A percentile compares a stretch with the other conserved stretches of the same genome.
phyloP scores from a whole-genome alignment of 2,329 filamentous ascomycete species.

The Sarocladium kiliense region DNA sequence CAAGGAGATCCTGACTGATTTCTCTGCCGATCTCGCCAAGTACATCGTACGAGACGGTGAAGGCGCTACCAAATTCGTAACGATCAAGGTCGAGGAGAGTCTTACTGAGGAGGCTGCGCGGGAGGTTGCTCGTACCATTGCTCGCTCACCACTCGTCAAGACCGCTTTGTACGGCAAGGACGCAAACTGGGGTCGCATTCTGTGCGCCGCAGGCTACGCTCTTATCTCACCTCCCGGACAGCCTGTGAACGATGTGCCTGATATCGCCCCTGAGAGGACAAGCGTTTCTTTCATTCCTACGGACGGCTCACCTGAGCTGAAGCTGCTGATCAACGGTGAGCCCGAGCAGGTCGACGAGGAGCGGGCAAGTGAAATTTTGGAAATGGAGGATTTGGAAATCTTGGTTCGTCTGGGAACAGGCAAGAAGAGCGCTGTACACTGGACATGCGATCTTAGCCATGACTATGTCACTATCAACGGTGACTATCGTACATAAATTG shows the following conservation, averaged over 20 bases:
- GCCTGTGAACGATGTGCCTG: constrained; percentile 53
- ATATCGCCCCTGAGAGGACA: constrained; percentile 64
- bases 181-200: constrained; percentile 96
- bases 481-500: constrained; percentile 55
- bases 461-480: constrained; percentile 70
- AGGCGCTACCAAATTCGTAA: constrained; percentile 97
- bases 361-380: constrained; percentile 71
- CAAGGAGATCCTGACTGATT: constrained; percentile 64
- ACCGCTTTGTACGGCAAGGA: constrained; percentile 95
- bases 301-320: constrained; percentile 72
- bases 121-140: constrained; percentile 80
- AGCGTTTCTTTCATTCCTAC: constrained; percentile 74
- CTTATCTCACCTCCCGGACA: constrained; percentile 54
- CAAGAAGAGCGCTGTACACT: constrained; percentile 65
- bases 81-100: constrained; percentile 75
- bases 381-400: constrained; percentile 75
- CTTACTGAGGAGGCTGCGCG: constrained; percentile 65
- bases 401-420: constrained; percentile 67
- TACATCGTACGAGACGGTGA: constrained; percentile 94
- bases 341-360: constrained; percentile 74
- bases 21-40: constrained; percentile 80
- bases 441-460: constrained; percentile 84
- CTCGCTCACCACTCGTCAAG: constrained; percentile 89
- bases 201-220: constrained; percentile 87
- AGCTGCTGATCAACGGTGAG: constrained; percentile 73